Conservation (phyloP, 2,329 filamentous ascomycete genomes). For the Davidsoniella neocaledoniae region DNA sequence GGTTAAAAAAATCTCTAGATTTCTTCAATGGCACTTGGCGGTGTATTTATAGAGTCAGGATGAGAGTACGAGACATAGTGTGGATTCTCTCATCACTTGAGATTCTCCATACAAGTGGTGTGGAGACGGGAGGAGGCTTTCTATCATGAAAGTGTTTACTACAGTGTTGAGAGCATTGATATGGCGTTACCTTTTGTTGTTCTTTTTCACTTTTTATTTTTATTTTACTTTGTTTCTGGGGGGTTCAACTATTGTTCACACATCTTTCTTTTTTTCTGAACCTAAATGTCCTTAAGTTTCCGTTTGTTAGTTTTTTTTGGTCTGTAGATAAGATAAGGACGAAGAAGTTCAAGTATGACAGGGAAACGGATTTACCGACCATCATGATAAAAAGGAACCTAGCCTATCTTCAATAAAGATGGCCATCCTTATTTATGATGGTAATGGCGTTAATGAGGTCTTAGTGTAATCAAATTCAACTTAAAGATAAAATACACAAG, state of each 20-base stretch:
- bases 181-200: slow-evolving; percentile 7
- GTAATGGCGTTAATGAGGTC: not conserved
- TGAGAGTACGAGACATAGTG: too few relatives aligned
- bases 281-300: not conserved
- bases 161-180: slow-evolving; percentile 2
- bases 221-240: slow-evolving; percentile 6
- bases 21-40: too few relatives aligned
- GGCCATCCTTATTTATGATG: not conserved
- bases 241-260: not conserved
- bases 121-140: not conserved
- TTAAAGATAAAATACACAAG: not conserved
- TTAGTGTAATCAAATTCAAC: not conserved
- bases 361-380: too few relatives aligned
- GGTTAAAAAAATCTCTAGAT: not conserved
- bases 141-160: not conserved
- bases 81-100: too few relatives aligned
- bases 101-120: not conserved
- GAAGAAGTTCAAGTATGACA: too few relatives aligned
- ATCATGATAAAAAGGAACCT: not conserved
- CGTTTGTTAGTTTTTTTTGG: not conserved
- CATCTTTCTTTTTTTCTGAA: not conserved
- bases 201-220: slow-evolving; percentile 7
- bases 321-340: not conserved
- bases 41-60: too few relatives aligned
- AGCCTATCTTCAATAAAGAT: not conserved